Base-by-base conservation (phyloP, 495 filamentous ascomycete genomes). In the Hypoxylon subgilvum region DNA sequence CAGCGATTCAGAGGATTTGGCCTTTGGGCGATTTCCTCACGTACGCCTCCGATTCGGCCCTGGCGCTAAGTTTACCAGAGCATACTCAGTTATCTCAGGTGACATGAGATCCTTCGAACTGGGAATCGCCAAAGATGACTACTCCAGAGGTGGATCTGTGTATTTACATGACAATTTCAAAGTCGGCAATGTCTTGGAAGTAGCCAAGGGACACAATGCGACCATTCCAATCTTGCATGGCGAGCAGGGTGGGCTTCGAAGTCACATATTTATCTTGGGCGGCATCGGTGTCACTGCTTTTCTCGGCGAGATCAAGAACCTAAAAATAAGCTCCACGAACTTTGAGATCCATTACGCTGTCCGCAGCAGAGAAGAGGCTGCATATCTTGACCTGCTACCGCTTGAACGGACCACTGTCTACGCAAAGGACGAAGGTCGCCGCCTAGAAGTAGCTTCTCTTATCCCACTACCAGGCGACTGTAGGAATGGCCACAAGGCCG, bases 141-240 rank as follows among this genome's bases (percentile, higher is more conserved):
- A 65, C 2, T 74, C 71, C 17, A 68, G 74, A 16, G 74, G 74
- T 1, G 74, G 74, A 9, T 76, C 72, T 0, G 2, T 42, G 7
- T 77, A 69, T 43, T 38, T 77, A 0, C 72, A 76, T 30, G 60
- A 75, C 6, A 36, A 43, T 2, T 12, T 73, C 6, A 25, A 62
- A 9, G 25, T 71, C 32, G 69, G 76, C 67, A 58, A 83, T 66
- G 63, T 82, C 66, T 60, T 88, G 75, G 66, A 67, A 47, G 75
- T 74, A 64, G 67, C 61, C 39, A 67, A 61, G 54, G 67, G 67
- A 10, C 61, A 67, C 14, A 45, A 54, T 19, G 46, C 60, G 2
- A 10, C 25, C 10, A 51, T 49, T n/a, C 59, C 47, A 0, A 63
- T 63, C n/a, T 14, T 54, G 8, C 45, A 6, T 8, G 19, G 22